These are phyloP conservation scores for Bauhinia variegata DNA, from an alignment of 306 rosid species.

Conservation along the genomic window DNA sequence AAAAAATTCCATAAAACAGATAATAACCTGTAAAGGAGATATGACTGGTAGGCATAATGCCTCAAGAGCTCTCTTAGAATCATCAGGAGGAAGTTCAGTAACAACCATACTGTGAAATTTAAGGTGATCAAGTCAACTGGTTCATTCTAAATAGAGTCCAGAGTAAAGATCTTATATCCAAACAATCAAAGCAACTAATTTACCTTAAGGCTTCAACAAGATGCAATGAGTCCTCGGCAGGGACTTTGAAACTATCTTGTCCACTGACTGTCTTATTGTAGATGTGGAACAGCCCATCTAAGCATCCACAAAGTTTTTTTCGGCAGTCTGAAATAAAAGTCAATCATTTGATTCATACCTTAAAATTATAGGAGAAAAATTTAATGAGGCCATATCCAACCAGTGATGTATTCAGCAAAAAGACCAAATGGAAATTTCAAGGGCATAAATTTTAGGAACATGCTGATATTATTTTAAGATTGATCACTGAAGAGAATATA, in stretches of 20 bases:
- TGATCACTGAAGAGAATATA: background rate
- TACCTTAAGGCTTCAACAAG: conserved; percentile 98
- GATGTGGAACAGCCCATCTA: conserved; percentile 91
- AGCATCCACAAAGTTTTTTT: conserved; percentile 89
- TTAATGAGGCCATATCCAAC: background rate
- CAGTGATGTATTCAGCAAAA: background rate
- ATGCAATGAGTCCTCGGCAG: conserved; percentile 92
- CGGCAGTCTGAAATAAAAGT: conserved; percentile 75
- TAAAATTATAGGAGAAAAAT: background rate
- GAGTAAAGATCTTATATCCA: conserved; percentile 28
- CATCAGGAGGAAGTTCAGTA: conserved; percentile 89
- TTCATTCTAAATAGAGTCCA: conserved; percentile 25
- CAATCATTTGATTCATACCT: conserved; percentile 27
- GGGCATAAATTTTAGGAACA: background rate
- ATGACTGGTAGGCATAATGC: conserved; percentile 92
- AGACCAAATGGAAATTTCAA: background rate
- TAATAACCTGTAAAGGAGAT: conserved; percentile 84
- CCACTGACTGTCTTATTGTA: conserved; percentile 83
- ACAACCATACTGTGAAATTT: conserved; percentile 73
- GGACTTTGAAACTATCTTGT: conserved; percentile 86
- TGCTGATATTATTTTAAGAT: too few species aligned
- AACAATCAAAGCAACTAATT: conserved; percentile 25
- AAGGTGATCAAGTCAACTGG: conserved; percentile 39
- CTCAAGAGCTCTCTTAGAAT: conserved; percentile 87
- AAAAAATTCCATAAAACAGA: conserved; percentile 28